These are phyloP conservation scores for Moniliophthora roreri DNA, from an alignment of 1,284 basidiomycete species.

Conservation along the genomic window DNA sequence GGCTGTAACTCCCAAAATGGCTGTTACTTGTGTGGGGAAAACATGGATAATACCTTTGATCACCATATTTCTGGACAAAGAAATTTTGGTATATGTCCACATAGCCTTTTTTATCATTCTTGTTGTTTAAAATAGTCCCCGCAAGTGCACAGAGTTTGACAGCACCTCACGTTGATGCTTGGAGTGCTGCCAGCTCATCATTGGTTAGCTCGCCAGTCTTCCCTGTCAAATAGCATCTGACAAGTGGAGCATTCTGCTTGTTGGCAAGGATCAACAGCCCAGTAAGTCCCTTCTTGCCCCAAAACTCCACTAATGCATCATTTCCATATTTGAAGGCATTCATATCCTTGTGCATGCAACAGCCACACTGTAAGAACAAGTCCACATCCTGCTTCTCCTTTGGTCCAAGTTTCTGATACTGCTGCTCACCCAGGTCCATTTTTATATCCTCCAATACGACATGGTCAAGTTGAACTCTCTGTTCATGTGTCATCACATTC, in stretches of 20 bases:
- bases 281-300: constrained; percentile 16
- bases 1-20: constrained; percentile 22
- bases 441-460: too few relatives aligned
- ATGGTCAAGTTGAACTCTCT: too few relatives aligned
- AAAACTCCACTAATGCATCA: constrained; percentile 20
- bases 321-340: constrained; percentile 30
- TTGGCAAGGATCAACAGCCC: constrained; percentile 26
- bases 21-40: constrained; percentile 16
- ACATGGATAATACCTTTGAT: not conserved
- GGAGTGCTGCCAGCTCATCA: constrained; percentile 16
- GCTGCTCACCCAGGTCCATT: constrained; percentile 14
- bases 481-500: too few relatives aligned
- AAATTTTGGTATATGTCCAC: constrained; percentile 22
- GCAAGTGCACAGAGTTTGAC: constrained; percentile 28
- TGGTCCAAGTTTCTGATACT: constrained; percentile 14
- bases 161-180: constrained; percentile 24
- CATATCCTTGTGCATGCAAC: constrained; percentile 38
- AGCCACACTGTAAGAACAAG: constrained; percentile 30
- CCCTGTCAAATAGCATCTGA: too few relatives aligned
- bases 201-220: constrained; percentile 8
- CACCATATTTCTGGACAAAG: constrained; percentile 8
- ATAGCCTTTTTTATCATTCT: constrained; percentile 33
- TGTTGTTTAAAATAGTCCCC: constrained; percentile 29
- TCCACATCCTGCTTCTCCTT: constrained; percentile 17
- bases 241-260: constrained; percentile 26